Percentiles rank a stretch among this genome's conserved stretches.
phyloP scores from a whole-genome alignment of 1,284 basidiomycete genomes.

The Cryptococcus sp. region DNA sequence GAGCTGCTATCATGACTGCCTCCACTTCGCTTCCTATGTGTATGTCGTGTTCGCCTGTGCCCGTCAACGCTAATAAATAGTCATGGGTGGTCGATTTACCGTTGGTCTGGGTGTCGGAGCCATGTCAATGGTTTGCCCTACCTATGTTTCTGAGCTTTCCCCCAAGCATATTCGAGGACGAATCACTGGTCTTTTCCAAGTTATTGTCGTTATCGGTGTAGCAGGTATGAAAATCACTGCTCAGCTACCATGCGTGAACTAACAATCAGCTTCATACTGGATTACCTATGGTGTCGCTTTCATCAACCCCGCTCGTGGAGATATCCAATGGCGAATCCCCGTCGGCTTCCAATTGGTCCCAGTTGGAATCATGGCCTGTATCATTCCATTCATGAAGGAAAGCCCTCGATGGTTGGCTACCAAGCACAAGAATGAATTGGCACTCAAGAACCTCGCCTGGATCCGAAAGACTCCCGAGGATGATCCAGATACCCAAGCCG shows the following conservation, averaged over 20 bases:
- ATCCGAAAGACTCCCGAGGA: slow-evolving; percentile 56
- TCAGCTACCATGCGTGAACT: too few species aligned
- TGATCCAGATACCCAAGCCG: slow-evolving; percentile 54
- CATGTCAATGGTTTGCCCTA: slow-evolving; percentile 58
- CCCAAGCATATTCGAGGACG: slow-evolving; percentile 65
- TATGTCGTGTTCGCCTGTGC: slow-evolving; percentile 2
- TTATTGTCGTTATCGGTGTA: slow-evolving; percentile 59
- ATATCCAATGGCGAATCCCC: slow-evolving; percentile 42
- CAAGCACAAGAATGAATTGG: slow-evolving; percentile 54
- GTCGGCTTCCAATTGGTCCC: slow-evolving; percentile 55
- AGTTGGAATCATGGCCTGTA: slow-evolving; percentile 68
- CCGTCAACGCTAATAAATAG: slow-evolving; percentile 25
- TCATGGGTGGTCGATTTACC: slow-evolving; percentile 71
- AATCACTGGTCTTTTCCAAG: slow-evolving; percentile 66
- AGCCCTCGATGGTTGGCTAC: slow-evolving; percentile 41
- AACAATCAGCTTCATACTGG: slow-evolving; percentile 24
- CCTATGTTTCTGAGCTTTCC: slow-evolving; percentile 59
- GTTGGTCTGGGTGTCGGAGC: slow-evolving; percentile 61
- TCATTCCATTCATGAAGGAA: slow-evolving; percentile 61
- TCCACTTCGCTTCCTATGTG: slow-evolving; percentile 15
- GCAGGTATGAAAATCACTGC: background rate
- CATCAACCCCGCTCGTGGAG: slow-evolving; percentile 24
- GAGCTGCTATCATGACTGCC: slow-evolving; percentile 57
- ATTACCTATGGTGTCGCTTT: slow-evolving; percentile 23
- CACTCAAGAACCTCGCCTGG: slow-evolving; percentile 54